These are phyloP conservation scores for Gossypium turneri DNA, from an alignment of 345 rosid species.

Conservation along the genomic window DNA sequence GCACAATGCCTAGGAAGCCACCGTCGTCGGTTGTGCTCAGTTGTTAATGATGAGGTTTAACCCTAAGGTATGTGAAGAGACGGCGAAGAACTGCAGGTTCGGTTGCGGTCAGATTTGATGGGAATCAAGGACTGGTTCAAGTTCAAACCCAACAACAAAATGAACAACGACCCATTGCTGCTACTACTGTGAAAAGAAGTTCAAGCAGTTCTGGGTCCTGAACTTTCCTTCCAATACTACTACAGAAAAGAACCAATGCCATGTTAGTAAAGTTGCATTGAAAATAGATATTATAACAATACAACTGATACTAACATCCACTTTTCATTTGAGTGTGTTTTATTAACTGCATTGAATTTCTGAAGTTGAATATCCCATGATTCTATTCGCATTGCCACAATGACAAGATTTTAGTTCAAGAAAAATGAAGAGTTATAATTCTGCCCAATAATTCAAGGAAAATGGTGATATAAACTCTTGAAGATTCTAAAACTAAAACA, in stretches of 20 bases:
- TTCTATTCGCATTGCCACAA: not conserved
- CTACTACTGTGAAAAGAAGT: too few relatives aligned
- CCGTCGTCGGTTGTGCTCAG: too few relatives aligned
- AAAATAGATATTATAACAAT: not conserved
- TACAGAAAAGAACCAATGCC: constrained; percentile 31
- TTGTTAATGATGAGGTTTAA: too few relatives aligned
- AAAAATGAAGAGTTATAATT: not conserved
- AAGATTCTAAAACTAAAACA: not conserved
- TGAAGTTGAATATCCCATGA: not conserved
- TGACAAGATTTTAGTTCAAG: not conserved
- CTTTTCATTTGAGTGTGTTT: not conserved
- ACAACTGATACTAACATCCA: not conserved
- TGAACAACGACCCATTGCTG: too few relatives aligned
- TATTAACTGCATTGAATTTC: not conserved
- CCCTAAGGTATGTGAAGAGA: too few relatives aligned
- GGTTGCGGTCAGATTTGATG: too few relatives aligned
- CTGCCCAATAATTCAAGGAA: not conserved
- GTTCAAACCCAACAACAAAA: too few relatives aligned
- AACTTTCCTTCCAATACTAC: constrained; percentile 87
- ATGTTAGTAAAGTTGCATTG: constrained; percentile 11
- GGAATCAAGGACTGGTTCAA: too few relatives aligned
- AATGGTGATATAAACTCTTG: not conserved
- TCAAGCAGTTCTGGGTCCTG: constrained; percentile 94
- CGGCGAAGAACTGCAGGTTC: too few relatives aligned
- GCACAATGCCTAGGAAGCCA: too few relatives aligned